Evolutionary conservation across 768 basidiomycete genomes (phyloP), one percentile per base, ranked within the genome.

Genomic region (Amanita exitialis): DNA sequence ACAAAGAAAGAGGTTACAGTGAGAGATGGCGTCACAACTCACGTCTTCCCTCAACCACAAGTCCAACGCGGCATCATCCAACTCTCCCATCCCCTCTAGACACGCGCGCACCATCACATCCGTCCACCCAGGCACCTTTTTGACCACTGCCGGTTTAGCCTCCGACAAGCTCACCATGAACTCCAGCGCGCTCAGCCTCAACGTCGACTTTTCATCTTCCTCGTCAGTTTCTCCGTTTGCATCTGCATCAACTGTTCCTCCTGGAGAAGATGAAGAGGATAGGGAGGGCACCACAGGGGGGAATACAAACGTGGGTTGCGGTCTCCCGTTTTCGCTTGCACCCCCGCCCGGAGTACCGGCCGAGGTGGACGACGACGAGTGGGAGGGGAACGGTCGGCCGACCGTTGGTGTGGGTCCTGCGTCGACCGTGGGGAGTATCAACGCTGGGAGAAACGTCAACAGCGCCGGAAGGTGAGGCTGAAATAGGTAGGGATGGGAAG

Each of bases 111-210:
- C 83, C 35, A 89, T 66, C 13, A 80, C 73, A 6, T 71, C 73
- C 1, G 81, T 79, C 88, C 88, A 91, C 0, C 82, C 86, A 20
- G 76, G 72, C 0, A 80, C 77, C 36, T 79, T 74, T 56, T 75
- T 72, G 6, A 84, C 86, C 78, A 90, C 83, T 3, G 67, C 66
- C 0, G 88, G 82, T 32, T 75, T 72, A 2, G 86, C 78, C 64
- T 94, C 90, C 25, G 77, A 80, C n/a, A 95, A 64, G 10, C 78
- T 80, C 49, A 93, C 72, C 79, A 94, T 83, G 47, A 94, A 79
- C 64, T 94, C 91, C 8, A 92, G 67, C 7, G 88, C 86, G 0
- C 81, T 78, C 47, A 82, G 77, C 8, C 89, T 72, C 27, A 89
- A 72, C 16, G 83, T 82, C 36, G 82, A 76, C 49, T 78, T 75